These are phyloP conservation scores for Fusarium scirpi DNA, from an alignment of 2,329 filamentous ascomycete genomes.

Conservation along the genomic window DNA sequence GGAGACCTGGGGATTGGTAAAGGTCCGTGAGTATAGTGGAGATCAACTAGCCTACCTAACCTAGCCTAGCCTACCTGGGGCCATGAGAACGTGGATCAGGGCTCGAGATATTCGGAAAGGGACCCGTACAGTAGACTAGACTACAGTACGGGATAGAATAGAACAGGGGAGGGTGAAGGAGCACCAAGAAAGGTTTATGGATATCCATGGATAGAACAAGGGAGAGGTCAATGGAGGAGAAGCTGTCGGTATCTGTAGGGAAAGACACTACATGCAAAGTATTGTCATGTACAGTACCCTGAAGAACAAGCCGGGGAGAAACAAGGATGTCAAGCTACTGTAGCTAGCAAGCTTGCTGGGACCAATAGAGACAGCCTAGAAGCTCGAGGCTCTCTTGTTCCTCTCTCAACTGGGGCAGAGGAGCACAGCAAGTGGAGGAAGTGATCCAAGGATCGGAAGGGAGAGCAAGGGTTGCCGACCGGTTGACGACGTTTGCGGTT, in stretches of 20 bases:
- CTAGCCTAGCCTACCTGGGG: background rate
- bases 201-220: background rate
- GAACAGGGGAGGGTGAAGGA: background rate
- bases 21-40: slow-evolving; percentile 35
- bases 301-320: slow-evolving; percentile 11
- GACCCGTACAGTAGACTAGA: background rate
- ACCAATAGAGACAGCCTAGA: slow-evolving; percentile 1
- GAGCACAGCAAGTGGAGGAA: slow-evolving; percentile 35
- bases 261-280: background rate
- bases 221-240: background rate
- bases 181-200: background rate
- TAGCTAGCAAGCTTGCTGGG: slow-evolving; percentile 4
- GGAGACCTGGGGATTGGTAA: slow-evolving; percentile 39
- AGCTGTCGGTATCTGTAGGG: background rate
- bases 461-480: slow-evolving; percentile 33
- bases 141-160: background rate
- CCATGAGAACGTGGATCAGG: slow-evolving; percentile 29
- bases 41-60: background rate
- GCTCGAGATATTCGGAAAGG: slow-evolving; percentile 1
- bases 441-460: slow-evolving; percentile 22
- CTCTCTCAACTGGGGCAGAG: slow-evolving; percentile 1
- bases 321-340: slow-evolving; percentile 7
- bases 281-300: background rate
- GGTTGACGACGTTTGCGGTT: slow-evolving; percentile 42
- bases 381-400: slow-evolving; percentile 5